Percentiles rank a stretch among this genome's conserved stretches.
phyloP scores from a whole-genome alignment of 2,329 filamentous ascomycete genomes.

The Venturia effusa region DNA sequence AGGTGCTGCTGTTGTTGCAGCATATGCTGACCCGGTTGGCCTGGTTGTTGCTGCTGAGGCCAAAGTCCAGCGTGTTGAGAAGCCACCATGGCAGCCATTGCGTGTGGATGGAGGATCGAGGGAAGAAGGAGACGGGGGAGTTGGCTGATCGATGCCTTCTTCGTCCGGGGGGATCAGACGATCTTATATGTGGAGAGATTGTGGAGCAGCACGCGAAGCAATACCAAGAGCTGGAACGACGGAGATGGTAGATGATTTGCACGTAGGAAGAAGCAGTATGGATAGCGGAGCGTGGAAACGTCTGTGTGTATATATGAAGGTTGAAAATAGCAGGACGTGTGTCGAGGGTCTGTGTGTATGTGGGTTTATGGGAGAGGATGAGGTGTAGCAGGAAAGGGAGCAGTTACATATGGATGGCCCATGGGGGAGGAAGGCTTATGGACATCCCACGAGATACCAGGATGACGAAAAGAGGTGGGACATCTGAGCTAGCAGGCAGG shows the following conservation, averaged over 20 bases:
- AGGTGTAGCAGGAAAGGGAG: not conserved
- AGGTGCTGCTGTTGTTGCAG: constrained; percentile 15
- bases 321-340: not conserved
- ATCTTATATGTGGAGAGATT: not conserved
- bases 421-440: constrained; percentile 3
- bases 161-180: not conserved
- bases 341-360: not conserved
- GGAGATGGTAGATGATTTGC: not conserved
- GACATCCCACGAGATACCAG: constrained; percentile 11
- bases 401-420: constrained; percentile 11
- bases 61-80: constrained; percentile 24
- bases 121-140: not conserved
- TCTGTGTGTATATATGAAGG: not conserved
- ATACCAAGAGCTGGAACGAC: not conserved
- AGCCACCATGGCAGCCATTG: constrained; percentile 27
- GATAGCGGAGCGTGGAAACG: not conserved
- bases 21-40: constrained; percentile 12
- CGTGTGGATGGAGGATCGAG: not conserved
- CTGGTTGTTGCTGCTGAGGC: constrained; percentile 18
- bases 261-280: not conserved
- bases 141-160: not conserved
- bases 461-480: constrained; percentile 11
- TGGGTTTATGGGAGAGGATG: not conserved
- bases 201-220: not conserved
- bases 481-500: not conserved